These are phyloP conservation scores for Cymodocea nodosa DNA, from an alignment of 116 monocot species.

Conservation along the genomic window DNA sequence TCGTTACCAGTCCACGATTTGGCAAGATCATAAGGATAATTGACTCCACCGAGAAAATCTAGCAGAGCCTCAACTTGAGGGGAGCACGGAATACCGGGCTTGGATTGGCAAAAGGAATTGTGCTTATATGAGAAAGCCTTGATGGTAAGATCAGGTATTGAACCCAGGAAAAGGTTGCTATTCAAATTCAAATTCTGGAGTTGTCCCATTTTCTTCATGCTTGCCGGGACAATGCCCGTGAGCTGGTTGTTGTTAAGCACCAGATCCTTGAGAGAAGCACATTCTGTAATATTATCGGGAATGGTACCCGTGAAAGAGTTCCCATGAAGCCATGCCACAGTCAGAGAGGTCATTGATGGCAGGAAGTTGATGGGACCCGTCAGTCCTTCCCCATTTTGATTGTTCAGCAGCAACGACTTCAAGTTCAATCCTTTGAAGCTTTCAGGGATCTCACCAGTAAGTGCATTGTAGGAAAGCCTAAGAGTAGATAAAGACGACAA, in stretches of 20 bases:
- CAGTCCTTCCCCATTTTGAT: slow-evolving; percentile 34
- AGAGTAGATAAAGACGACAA: slow-evolving; percentile 37
- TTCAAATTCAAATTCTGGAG: slow-evolving; percentile 36
- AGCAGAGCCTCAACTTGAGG: slow-evolving; percentile 47
- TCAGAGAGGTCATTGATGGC: slow-evolving; percentile 29
- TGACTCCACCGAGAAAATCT: slow-evolving; percentile 40
- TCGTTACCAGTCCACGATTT: slow-evolving; percentile 55
- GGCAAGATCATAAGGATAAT: slow-evolving; percentile 42
- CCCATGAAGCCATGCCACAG: slow-evolving; percentile 60
- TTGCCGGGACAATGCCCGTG: slow-evolving; percentile 44
- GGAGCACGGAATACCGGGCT: slow-evolving; percentile 40
- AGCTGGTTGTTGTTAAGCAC: slow-evolving; percentile 54
- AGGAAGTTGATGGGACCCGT: slow-evolving; percentile 45
- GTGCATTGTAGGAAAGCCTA: slow-evolving; percentile 38
- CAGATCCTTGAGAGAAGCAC: slow-evolving; percentile 19
- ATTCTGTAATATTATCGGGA: slow-evolving; percentile 29
- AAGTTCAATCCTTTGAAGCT: slow-evolving; percentile 27
- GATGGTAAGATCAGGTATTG: slow-evolving; percentile 27
- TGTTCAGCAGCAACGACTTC: slow-evolving; percentile 54
- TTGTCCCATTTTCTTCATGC: slow-evolving; percentile 19
- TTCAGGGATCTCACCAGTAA: slow-evolving; percentile 39
- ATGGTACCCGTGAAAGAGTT: slow-evolving; percentile 60
- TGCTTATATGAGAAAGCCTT: slow-evolving; percentile 21
- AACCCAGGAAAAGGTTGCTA: slow-evolving; percentile 56
- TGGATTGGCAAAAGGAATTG: slow-evolving; percentile 55